phyloP scores from a whole-genome alignment of 257 asterid species.

The Solanum dulcamara region DNA sequence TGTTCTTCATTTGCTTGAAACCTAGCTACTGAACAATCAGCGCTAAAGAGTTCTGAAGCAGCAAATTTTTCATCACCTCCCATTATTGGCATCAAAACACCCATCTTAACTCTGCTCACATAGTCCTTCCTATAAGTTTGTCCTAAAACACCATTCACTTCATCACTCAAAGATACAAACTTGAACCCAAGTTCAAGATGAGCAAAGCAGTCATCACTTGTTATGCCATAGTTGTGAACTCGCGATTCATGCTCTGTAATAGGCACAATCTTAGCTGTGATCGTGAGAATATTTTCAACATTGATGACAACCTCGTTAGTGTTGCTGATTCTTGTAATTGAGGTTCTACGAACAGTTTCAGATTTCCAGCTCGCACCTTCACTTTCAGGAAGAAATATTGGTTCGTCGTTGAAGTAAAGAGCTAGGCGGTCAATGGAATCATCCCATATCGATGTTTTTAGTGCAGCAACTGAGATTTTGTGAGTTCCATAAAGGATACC shows the following conservation, averaged over 20 bases:
- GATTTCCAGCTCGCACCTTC: not conserved
- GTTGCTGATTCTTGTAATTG: not conserved
- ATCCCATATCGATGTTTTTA: not conserved
- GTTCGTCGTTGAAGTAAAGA: not conserved
- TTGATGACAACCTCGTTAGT: not conserved
- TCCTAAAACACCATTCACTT: not conserved
- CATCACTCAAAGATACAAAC: not conserved
- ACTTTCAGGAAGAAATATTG: not conserved
- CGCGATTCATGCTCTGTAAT: not conserved
- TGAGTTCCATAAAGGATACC: not conserved
- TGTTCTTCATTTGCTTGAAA: not conserved
- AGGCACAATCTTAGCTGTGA: not conserved
- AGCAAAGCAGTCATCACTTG: not conserved
- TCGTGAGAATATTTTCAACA: not conserved
- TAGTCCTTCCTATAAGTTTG: not conserved
- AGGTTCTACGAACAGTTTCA: not conserved
- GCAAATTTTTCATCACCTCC: not conserved
- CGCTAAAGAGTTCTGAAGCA: not conserved
- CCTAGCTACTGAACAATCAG: not conserved
- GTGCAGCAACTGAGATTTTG: not conserved
- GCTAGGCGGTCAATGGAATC: not conserved
- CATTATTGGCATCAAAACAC: not conserved
- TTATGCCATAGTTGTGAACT: not conserved
- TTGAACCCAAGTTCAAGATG: not conserved
- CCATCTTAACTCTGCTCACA: not conserved